Conservation (phyloP, 768 basidiomycete species). For the Jaapia argillacea region DNA sequence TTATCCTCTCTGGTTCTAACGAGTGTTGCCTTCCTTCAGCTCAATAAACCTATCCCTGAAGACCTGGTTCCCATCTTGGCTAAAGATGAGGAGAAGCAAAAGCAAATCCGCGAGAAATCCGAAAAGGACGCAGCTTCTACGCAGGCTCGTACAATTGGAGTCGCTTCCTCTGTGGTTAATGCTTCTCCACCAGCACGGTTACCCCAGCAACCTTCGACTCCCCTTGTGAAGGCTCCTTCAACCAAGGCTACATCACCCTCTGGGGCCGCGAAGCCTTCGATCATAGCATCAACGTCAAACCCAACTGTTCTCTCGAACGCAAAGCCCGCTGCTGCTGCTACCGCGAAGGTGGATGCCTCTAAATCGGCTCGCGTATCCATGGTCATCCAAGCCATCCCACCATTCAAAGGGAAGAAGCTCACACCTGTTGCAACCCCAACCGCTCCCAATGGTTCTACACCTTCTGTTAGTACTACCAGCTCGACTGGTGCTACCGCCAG, state of each 20-base stretch:
- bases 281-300: neutral
- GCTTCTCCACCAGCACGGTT: constrained; percentile 34
- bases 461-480: constrained; percentile 13
- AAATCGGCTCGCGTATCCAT: constrained; percentile 36
- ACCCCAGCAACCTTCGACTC: constrained; percentile 19
- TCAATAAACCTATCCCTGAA: constrained; percentile 91
- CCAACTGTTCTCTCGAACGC: constrained; percentile 4
- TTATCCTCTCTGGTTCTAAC: neutral
- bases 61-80: constrained; percentile 89
- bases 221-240: constrained; percentile 16
- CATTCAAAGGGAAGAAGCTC: constrained; percentile 63
- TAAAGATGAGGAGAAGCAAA: constrained; percentile 89
- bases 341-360: neutral
- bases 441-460: constrained; percentile 9
- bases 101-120: constrained; percentile 71
- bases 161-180: constrained; percentile 23
- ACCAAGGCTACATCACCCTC: constrained; percentile 26
- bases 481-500: constrained; percentile 18
- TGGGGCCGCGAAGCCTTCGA: constrained; percentile 23
- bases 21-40: constrained; percentile 28
- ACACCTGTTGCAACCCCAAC: constrained; percentile 21
- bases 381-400: constrained; percentile 85
- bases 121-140: constrained; percentile 53
- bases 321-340: constrained; percentile 5
- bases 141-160: constrained; percentile 62